A percentile compares a stretch with the other conserved stretches of the same genome.
Conservation (phyloP, 768 basidiomycete species). For the Tylopilus sp. region DNA sequence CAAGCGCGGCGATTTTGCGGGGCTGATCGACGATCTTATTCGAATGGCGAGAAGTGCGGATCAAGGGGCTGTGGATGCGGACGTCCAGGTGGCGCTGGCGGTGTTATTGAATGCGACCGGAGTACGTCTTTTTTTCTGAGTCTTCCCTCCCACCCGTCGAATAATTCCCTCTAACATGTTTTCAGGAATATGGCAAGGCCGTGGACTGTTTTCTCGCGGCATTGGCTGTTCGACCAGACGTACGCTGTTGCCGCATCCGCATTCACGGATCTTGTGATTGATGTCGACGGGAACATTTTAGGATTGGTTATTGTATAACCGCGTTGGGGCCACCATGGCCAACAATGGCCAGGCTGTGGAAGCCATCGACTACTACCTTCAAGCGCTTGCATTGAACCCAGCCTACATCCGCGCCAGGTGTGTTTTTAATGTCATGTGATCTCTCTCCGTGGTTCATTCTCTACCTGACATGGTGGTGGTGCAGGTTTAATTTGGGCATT, state of each 20-base stretch:
- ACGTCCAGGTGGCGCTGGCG: conserved; percentile 92
- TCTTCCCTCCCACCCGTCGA: no score
- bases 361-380: conserved; percentile 84
- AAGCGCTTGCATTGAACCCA: conserved; percentile 84
- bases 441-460: no score
- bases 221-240: conserved; percentile 81
- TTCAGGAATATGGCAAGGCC: conserved; percentile 85
- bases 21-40: conserved; percentile 76
- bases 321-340: conserved; percentile 92
- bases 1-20: conserved; percentile 35
- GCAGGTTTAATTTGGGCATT: conserved; percentile 92
- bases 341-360: conserved; percentile 78
- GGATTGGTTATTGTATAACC: conserved; percentile 93
- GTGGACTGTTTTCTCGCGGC: conserved; percentile 93
- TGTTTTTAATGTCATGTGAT: conserved; percentile 10
- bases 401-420: conserved; percentile 87
- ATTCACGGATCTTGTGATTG: not conserved
- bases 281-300: conserved; percentile 26
- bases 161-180: not conserved
- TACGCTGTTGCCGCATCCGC: conserved; percentile 33
- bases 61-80: conserved; percentile 70
- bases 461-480: not conserved
- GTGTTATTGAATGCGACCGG: conserved; percentile 91
- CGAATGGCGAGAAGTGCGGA: conserved; percentile 63
- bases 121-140: conserved; percentile 40